Evolutionary conservation across 495 filamentous ascomycete species (phyloP), one percentile per base, ranked within the genome.

Genomic region (Penicillium atrosanguineum): DNA sequence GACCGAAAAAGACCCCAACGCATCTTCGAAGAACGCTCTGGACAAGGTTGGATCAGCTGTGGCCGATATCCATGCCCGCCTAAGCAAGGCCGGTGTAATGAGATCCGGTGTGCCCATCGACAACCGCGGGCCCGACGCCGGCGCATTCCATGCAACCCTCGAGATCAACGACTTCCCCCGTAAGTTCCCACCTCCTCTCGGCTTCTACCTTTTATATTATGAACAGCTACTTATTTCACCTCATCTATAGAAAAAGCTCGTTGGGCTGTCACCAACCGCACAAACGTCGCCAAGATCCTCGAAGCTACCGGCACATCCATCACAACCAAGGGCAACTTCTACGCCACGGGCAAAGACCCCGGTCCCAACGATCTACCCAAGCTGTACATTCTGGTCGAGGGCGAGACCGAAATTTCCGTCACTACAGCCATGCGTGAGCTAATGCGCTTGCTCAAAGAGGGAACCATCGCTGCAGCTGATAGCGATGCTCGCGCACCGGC

Each of bases 151-250:
- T 69, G 91, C 94, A 25, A 97, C 92, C 4, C 75, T 99, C 60
- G 95, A 97, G 68, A 97, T 99, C 80, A 99, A 99, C 68, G 94
- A 97, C 72, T 97, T 97, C 70, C 95, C 94, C 25, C 94, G 83
- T 86, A 80, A 78, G 83, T 78, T 69, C 50, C 43, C 41, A 19
- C 28, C 6, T 25, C 8, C 49, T 48, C 34, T 19, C 31, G 15
- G 19, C 12, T 39, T 19, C 11, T 36, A 44, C 7, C 34, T 47
- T 43, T 9, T 15, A 37, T 9, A 34, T 11, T 16, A 56, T 19
- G 44, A 26, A 18, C 41, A 46, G 1, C 53, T 51, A 44, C 63
- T 76, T 59, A 72, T 55, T 31, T 57, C 44, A 0, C 47, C 12
- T 15, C 6, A 20, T 23, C 25, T 64, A 73, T 64, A 85, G 83